Conservation (phyloP, 257 asterid genomes). For the Jaltomata sinuosa region DNA sequence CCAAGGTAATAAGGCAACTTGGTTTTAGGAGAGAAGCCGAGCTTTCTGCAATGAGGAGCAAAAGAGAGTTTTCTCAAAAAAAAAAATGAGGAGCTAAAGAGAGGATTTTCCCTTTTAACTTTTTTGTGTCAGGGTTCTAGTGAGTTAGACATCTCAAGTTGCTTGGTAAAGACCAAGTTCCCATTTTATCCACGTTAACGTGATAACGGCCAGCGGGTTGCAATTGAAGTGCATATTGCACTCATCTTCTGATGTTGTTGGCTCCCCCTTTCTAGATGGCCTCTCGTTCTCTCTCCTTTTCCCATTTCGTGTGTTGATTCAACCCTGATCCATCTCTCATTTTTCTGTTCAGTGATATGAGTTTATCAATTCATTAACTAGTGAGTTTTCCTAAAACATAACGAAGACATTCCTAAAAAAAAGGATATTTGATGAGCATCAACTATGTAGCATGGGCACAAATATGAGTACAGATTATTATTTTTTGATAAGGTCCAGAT, state of each 20-base stretch:
- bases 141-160: background rate
- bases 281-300: background rate
- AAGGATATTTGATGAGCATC: background rate
- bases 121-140: background rate
- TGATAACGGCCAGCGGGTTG: background rate
- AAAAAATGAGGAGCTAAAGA: background rate
- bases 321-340: background rate
- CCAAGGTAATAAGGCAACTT: background rate
- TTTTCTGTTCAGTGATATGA: background rate
- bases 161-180: background rate
- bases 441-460: background rate
- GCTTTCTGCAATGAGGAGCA: background rate
- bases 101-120: background rate
- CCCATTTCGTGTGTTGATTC: background rate
- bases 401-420: background rate
- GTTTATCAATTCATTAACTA: background rate
- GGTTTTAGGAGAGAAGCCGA: background rate
- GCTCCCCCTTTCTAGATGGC: background rate
- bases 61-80: too few species aligned
- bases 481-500: background rate
- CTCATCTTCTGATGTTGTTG: background rate
- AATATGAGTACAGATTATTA: background rate
- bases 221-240: background rate
- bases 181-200: background rate
- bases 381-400: background rate